Evolutionary conservation across 164 flowering plant genomes (phyloP).

Genomic region (Vitis vinifera): DNA sequence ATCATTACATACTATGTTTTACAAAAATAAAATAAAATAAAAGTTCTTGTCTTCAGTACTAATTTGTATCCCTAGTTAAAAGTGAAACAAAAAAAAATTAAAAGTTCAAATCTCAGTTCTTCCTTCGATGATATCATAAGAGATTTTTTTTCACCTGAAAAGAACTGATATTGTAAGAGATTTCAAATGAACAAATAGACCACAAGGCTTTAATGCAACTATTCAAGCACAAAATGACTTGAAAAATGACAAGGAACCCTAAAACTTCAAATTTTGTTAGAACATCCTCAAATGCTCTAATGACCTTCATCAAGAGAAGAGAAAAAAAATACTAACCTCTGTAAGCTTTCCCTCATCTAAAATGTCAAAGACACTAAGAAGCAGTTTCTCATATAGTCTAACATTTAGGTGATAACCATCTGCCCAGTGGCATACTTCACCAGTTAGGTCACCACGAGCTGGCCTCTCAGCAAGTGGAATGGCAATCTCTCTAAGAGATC

Average conservation of each 20-base stretch:
- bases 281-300: background rate
- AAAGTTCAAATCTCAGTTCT: background rate
- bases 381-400: conserved; percentile 86
- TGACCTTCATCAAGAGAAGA: background rate
- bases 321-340: conserved; percentile 53
- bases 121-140: background rate
- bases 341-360: conserved; percentile 96
- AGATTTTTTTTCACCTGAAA: background rate
- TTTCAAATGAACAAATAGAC: too few species aligned
- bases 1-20: too few species aligned
- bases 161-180: too few species aligned
- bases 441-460: conserved; percentile 96
- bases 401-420: conserved; percentile 98
- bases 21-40: too few species aligned
- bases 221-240: background rate
- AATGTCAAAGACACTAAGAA: conserved; percentile 88
- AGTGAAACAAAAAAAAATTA: background rate
- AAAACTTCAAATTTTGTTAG: background rate
- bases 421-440: conserved; percentile 99
- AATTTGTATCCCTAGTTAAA: background rate
- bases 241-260: background rate
- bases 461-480: conserved; percentile 95
- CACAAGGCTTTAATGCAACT: background rate
- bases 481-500: conserved; percentile 82
- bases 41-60: background rate